Conservation (phyloP, 768 basidiomycete genomes). For the Piloderma croceum region DNA sequence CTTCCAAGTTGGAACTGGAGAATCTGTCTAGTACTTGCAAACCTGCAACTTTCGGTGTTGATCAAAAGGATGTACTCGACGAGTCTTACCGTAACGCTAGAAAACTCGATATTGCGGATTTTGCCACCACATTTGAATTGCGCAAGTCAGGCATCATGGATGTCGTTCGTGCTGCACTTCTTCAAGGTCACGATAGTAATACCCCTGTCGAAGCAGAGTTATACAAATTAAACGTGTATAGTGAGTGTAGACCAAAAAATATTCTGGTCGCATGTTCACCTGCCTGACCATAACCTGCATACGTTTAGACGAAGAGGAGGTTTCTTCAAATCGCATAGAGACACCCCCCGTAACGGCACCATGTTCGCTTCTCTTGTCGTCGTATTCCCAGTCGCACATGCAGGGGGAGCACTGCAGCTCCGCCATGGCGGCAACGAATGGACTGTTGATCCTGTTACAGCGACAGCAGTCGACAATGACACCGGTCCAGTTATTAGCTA, state of each 20-base stretch:
- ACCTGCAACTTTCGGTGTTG: slow-evolving; percentile 25
- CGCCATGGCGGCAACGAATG: slow-evolving; percentile 19
- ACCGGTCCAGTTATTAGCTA: slow-evolving; percentile 23
- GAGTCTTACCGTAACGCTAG: slow-evolving; percentile 29
- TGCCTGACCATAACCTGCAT: not conserved
- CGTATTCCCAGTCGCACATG: slow-evolving; percentile 30
- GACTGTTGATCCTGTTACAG: slow-evolving; percentile 25
- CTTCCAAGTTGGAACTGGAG: not conserved
- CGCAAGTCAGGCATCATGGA: slow-evolving; percentile 1
- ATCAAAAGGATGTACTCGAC: slow-evolving; percentile 24
- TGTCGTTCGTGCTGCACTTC: not conserved
- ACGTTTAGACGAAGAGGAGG: slow-evolving; percentile 18
- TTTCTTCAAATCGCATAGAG: slow-evolving; percentile 38
- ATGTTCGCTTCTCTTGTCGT: slow-evolving; percentile 40
- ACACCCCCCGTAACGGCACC: slow-evolving; percentile 28
- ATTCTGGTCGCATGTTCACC: too few relatives aligned
- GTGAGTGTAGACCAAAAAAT: slow-evolving; percentile 11
- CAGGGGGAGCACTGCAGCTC: slow-evolving; percentile 31
- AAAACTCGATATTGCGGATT: slow-evolving; percentile 23
- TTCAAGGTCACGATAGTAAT: slow-evolving; percentile 1
- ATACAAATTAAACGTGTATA: slow-evolving; percentile 36
- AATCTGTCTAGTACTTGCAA: slow-evolving; percentile 20
- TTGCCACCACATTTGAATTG: slow-evolving; percentile 6
- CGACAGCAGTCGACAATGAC: slow-evolving; percentile 9
- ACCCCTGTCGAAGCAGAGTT: slow-evolving; percentile 15